A percentile compares a stretch with the other conserved stretches of the same genome.
These are phyloP conservation scores for Phialemonium atrogriseum DNA, from an alignment of 2,329 filamentous ascomycete species.

Conservation along the genomic window DNA sequence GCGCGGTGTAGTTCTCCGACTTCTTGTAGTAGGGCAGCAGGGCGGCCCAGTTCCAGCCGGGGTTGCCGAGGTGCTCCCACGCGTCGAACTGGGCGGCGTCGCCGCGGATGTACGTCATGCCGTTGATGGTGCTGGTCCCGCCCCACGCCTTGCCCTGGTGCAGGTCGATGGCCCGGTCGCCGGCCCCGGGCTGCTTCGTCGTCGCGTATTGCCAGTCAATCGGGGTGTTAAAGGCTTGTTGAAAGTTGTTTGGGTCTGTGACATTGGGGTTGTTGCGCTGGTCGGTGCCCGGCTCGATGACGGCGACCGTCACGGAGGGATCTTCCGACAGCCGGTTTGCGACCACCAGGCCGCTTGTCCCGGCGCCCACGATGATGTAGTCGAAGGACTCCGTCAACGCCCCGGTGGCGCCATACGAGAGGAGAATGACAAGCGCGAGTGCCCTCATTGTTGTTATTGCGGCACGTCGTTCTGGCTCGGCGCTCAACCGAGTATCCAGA, in stretches of 20 bases:
- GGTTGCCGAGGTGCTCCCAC: constrained; percentile 32
- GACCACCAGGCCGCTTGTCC: constrained; percentile 31
- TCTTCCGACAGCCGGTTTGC: constrained; percentile 28
- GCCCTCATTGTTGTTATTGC: too few relatives aligned
- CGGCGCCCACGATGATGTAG: constrained; percentile 32
- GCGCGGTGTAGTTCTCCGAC: constrained; percentile 27
- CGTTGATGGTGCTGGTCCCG: constrained; percentile 24
- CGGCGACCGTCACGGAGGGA: constrained; percentile 22
- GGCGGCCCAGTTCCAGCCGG: constrained; percentile 30
- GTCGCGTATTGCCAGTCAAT: constrained; percentile 11
- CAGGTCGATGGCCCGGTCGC: constrained; percentile 2
- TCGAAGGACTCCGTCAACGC: too few relatives aligned
- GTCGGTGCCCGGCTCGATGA: constrained; percentile 23
- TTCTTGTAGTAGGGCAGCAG: constrained; percentile 42
- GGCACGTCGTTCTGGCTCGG: too few relatives aligned
- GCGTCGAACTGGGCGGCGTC: constrained; percentile 30
- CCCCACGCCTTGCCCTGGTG: constrained; percentile 17
- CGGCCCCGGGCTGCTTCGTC: constrained; percentile 3
- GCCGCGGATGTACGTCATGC: constrained; percentile 29
- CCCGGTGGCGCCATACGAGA: too few relatives aligned
- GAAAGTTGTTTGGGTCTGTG: constrained; percentile 5
- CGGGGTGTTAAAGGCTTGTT: constrained; percentile 4
- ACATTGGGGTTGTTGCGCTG: constrained; percentile 11
- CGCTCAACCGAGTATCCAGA: too few relatives aligned
- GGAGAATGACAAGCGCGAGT: too few relatives aligned